Percentiles rank a stretch among this genome's conserved stretches.
phyloP scores from a whole-genome alignment of 1,139 yeast species.

The Sugiyamaella castrensis region DNA sequence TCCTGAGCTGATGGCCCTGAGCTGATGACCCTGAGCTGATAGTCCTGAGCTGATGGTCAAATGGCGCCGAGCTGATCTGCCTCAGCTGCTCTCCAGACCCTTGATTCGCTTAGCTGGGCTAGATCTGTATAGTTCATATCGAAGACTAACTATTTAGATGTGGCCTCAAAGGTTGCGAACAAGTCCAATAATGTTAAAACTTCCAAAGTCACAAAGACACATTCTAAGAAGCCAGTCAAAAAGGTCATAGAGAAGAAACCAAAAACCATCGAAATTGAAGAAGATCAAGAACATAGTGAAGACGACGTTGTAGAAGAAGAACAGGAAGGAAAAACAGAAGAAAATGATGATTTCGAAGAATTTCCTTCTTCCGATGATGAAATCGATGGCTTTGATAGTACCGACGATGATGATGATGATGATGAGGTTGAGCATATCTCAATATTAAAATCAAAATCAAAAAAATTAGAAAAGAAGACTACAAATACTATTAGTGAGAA shows the following conservation, averaged over 20 bases:
- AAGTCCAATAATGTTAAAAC: conserved; percentile 8
- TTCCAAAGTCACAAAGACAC: conserved; percentile 12
- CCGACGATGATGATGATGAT: conserved; percentile 33
- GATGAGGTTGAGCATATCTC: conserved; percentile 28
- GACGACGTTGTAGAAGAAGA: conserved; percentile 17
- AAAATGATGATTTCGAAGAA: conserved; percentile 39
- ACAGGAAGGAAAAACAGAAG: conserved; percentile 20
- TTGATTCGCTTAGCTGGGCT: too few relatives aligned
- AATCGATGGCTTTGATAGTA: conserved; percentile 29
- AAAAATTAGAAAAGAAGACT: conserved; percentile 11
- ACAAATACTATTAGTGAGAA: conserved; percentile 15
- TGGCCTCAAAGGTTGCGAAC: neutral
- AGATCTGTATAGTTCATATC: too few relatives aligned
- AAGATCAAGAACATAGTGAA: conserved; percentile 7
- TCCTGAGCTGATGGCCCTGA: too few relatives aligned
- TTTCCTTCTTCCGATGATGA: conserved; percentile 34
- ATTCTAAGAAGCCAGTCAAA: conserved; percentile 16
- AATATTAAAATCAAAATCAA: too few relatives aligned
- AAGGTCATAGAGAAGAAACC: conserved; percentile 13
- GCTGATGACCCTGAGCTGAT: too few relatives aligned
- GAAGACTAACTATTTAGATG: neutral
- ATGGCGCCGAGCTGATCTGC: too few relatives aligned
- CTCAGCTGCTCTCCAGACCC: too few relatives aligned
- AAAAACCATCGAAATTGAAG: neutral
- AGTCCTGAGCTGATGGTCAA: too few relatives aligned